Percentiles rank a stretch among this genome's conserved stretches.
phyloP scores from a whole-genome alignment of 169 alveolate species.

The Babesia ovis region DNA sequence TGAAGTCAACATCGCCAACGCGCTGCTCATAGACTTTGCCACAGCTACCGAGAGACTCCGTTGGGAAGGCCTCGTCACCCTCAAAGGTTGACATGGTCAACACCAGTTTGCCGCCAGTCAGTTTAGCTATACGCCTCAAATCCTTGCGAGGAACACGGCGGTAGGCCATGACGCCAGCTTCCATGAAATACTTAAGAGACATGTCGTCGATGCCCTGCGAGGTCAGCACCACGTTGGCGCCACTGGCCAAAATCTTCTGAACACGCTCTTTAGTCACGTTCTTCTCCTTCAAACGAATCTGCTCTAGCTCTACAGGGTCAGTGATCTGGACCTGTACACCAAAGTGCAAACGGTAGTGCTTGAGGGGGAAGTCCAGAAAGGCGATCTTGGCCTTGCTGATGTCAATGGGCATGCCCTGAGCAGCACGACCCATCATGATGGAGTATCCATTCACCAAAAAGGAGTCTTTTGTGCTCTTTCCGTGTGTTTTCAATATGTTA shows the following conservation, averaged over 20 bases:
- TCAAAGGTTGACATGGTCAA: constrained; percentile 92
- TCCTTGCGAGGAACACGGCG: constrained; percentile 96
- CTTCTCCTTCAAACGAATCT: constrained; percentile 93
- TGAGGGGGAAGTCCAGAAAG: constrained; percentile 95
- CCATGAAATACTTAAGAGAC: constrained; percentile 97
- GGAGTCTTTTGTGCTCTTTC: constrained; percentile 92
- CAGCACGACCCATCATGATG: constrained; percentile 90
- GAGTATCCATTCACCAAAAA: constrained; percentile 91
- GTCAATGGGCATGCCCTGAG: constrained; percentile 94
- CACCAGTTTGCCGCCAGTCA: constrained; percentile 90
- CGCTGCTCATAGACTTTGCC: constrained; percentile 92
- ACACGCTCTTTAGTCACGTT: constrained; percentile 95
- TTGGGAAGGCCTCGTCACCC: constrained; percentile 94
- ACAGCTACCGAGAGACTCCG: constrained; percentile 89
- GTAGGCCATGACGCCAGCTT: constrained; percentile 95
- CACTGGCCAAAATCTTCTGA: constrained; percentile 92
- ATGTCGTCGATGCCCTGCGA: constrained; percentile 98
- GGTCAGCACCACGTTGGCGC: constrained; percentile 98
- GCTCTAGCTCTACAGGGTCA: constrained; percentile 96
- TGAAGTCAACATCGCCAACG: constrained; percentile 96
- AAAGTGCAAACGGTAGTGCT: constrained; percentile 93
- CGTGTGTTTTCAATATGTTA: constrained; percentile 94
- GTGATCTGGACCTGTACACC: constrained; percentile 93
- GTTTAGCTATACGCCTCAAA: constrained; percentile 92
- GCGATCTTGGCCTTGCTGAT: constrained; percentile 95